phyloP scores from a whole-genome alignment of 495 filamentous ascomycete genomes.

The Penicillium diatomitis region DNA sequence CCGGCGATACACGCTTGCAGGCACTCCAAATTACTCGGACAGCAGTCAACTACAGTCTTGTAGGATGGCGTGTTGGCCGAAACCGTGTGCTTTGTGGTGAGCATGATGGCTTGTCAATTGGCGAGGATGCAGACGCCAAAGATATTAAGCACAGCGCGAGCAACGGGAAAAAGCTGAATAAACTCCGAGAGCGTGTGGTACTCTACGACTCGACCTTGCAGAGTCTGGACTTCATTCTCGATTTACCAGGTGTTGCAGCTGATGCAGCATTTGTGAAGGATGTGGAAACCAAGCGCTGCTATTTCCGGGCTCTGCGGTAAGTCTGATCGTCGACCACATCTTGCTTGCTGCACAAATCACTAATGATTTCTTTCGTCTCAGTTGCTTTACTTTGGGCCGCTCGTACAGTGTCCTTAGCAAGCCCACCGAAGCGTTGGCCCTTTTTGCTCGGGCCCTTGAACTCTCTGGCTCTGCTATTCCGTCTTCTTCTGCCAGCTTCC shows the following conservation, averaged over 20 bases:
- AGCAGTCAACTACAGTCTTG: constrained; percentile 82
- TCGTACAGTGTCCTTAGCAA: constrained; percentile 70
- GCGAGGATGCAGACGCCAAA: constrained; percentile 43
- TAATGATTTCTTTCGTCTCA: constrained; percentile 17
- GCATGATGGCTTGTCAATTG: constrained; percentile 60
- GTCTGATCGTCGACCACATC: constrained; percentile 5
- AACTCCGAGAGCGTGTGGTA: constrained; percentile 77
- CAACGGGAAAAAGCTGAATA: constrained; percentile 59
- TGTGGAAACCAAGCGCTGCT: constrained; percentile 65
- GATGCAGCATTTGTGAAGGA: constrained; percentile 68
- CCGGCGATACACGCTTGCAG: constrained; percentile 82
- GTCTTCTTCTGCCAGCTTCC: constrained; percentile 19
- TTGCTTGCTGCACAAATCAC: not conserved
- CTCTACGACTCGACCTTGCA: constrained; percentile 88
- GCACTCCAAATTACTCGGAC: constrained; percentile 86
- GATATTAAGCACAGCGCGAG: constrained; percentile 51
- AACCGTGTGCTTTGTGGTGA: constrained; percentile 80
- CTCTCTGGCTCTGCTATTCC: constrained; percentile 33
- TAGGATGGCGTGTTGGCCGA: constrained; percentile 89
- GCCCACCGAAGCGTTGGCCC: constrained; percentile 73
- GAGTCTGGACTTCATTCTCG: constrained; percentile 81
- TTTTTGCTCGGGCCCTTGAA: constrained; percentile 60
- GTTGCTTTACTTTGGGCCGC: constrained; percentile 76
- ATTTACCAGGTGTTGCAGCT: constrained; percentile 83
- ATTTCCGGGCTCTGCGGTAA: constrained; percentile 84